Conservation (phyloP, 2,329 filamentous ascomycete species). For the Zymoseptoria passerinii region DNA sequence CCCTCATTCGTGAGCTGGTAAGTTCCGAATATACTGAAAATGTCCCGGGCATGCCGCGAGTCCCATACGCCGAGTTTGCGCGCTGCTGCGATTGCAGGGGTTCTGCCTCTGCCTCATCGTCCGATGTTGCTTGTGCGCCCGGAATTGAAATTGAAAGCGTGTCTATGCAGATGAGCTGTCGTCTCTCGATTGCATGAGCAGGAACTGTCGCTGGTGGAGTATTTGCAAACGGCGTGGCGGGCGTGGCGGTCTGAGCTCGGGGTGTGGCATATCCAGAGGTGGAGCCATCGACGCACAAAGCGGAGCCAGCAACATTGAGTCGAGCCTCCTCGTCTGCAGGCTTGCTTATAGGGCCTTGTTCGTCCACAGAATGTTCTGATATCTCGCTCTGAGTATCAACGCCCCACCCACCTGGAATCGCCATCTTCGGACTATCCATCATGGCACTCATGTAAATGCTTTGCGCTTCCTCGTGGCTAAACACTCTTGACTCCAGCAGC, state of each 20-base stretch:
- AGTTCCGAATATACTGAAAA: conserved; percentile 42
- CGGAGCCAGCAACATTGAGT: background rate
- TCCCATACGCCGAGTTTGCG: background rate
- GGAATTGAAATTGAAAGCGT: conserved; percentile 5
- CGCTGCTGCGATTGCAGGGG: background rate
- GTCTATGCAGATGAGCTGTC: conserved; percentile 25
- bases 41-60: conserved; percentile 35
- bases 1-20: conserved; percentile 15
- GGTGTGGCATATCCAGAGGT: conserved; percentile 22
- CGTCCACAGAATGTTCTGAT: conserved; percentile 1
- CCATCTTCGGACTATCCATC: conserved; percentile 29
- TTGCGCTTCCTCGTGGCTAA: conserved; percentile 70
- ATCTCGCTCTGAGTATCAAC: conserved; percentile 24
- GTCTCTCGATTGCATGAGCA: background rate
- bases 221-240: conserved; percentile 4
- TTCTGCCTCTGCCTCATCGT: background rate
- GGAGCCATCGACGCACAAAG: background rate
- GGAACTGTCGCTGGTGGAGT: background rate
- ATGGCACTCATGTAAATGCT: conserved; percentile 78
- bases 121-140: background rate
- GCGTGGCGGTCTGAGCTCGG: conserved; percentile 16
- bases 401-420: conserved; percentile 39
- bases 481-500: conserved; percentile 54
- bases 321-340: background rate
- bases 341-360: background rate